Evolutionary conservation across 2,329 filamentous ascomycete species (phyloP).

Genomic region (Diaporthe nobilis): DNA sequence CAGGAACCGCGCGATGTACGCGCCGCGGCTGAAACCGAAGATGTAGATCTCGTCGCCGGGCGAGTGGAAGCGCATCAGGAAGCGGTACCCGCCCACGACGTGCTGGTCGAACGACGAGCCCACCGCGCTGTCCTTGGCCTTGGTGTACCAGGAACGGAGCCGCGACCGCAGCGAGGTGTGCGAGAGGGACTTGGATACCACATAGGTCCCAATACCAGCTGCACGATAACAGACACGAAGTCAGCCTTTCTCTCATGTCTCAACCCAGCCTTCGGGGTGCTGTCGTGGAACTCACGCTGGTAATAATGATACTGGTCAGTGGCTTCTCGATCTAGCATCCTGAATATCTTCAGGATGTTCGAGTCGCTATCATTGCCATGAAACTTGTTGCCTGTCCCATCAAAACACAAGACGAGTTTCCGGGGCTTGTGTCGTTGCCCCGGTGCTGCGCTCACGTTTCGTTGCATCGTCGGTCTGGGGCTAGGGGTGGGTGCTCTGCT

Average conservation of each 20-base stretch:
- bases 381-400: slow-evolving; percentile 76
- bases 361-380: slow-evolving; percentile 74
- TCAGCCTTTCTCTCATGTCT: slow-evolving; percentile 18
- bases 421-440: slow-evolving; percentile 43
- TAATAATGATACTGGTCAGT: slow-evolving; percentile 76
- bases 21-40: slow-evolving; percentile 81
- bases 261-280: background rate
- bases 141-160: slow-evolving; percentile 76
- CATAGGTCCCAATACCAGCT: slow-evolving; percentile 82
- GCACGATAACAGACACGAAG: background rate
- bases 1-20: slow-evolving; percentile 81
- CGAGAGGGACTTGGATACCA: slow-evolving; percentile 71
- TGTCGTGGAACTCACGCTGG: slow-evolving; percentile 61
- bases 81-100: slow-evolving; percentile 86
- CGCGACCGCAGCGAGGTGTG: slow-evolving; percentile 70
- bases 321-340: slow-evolving; percentile 76
- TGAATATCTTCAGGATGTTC: slow-evolving; percentile 79
- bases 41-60: slow-evolving; percentile 77
- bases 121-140: slow-evolving; percentile 84
- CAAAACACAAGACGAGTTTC: slow-evolving; percentile 74
- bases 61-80: slow-evolving; percentile 81
- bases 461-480: slow-evolving; percentile 6
- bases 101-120: slow-evolving; percentile 87
- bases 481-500: slow-evolving; percentile 7
- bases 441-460: background rate